Base-by-base conservation (phyloP, 2,329 filamentous ascomycete genomes). In the Trichophyton verrucosum region DNA sequence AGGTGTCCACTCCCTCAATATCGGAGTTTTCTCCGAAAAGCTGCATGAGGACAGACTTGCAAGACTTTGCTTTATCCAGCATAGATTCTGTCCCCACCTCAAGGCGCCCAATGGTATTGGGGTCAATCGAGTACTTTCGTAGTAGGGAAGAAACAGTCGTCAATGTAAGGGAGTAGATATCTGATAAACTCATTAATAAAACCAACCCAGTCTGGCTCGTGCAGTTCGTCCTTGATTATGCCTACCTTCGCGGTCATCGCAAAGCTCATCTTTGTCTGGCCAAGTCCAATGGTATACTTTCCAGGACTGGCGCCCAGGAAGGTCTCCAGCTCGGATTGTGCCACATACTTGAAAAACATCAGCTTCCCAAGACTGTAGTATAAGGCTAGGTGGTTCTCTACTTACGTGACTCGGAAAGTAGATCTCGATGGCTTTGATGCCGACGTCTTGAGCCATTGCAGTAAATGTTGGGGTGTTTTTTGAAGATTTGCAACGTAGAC, bases 381-480 rank as follows among this genome's bases (percentile, higher is more conserved):
- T 47, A 24, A 17, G 4, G 27, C 11, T 3, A 7, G 42, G 6
- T 46, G 42, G 5, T 24, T n/a, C 6, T 44, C 27, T 13, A 33
- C 85, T 66, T 77, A 92, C 89, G 84, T 91, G 88, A 75, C 82
- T 88, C 66, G 89, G 89, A 73, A 90, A 89, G 77, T 94, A 94
- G 72, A 94, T 84, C 75, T 92, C 89, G 76, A 94, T 89, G 86
- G 88, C 89, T 81, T 92, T 92, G 74, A 94, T 91, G 82, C 89
- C 89, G 76, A 94, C 86, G 78, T 92, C 92, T 76, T 91, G 85
- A 66, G 89, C 87, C 77, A 44, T 44, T 44, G 15, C n/a, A n/a
- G 15, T 44, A 17, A 44, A n/a, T 17, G 5, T 88, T n/a, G 2
- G n/a, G 40, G 15, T 44, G 7, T 44, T 8, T 7, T 7, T n/a